These are phyloP conservation scores for Penicillium sp. DNA, from an alignment of 2,329 filamentous ascomycete genomes.

Conservation along the genomic window DNA sequence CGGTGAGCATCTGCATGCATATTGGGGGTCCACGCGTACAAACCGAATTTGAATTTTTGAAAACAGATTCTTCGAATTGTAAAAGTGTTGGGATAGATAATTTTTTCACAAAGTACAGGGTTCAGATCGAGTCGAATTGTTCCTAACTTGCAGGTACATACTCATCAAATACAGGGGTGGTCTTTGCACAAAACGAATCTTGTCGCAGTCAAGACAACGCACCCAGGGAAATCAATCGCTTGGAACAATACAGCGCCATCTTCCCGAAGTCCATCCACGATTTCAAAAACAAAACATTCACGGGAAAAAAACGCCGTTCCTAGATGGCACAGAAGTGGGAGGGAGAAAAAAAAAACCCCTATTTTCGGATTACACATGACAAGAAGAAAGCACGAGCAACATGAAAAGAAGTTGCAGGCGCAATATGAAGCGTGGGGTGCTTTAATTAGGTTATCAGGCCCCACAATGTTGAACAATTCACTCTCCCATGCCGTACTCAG, in stretches of 20 bases:
- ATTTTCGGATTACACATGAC: slow-evolving; percentile 16
- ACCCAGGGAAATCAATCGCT: slow-evolving; percentile 12
- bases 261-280: slow-evolving; percentile 10
- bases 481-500: slow-evolving; percentile 36
- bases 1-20: slow-evolving; percentile 14
- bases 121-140: slow-evolving; percentile 4
- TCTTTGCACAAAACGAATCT: neutral
- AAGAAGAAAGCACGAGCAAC: slow-evolving; percentile 9
- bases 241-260: slow-evolving; percentile 12
- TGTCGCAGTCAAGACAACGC: slow-evolving; percentile 5
- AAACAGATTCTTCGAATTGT: neutral
- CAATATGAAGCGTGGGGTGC: neutral
- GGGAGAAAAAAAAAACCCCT: neutral
- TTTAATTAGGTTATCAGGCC: neutral
- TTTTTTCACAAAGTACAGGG: neutral
- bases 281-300: slow-evolving; percentile 14
- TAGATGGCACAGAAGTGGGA: slow-evolving; percentile 11
- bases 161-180: slow-evolving; percentile 15
- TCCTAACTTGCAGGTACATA: slow-evolving; percentile 16
- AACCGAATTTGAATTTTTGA: neutral
- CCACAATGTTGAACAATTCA: slow-evolving; percentile 15
- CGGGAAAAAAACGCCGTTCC: slow-evolving; percentile 10
- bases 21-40: neutral
- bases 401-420: neutral
- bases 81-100: neutral